Base-by-base conservation (phyloP, 2,329 filamentous ascomycete species). In the Thielaviopsis ethacetica region DNA sequence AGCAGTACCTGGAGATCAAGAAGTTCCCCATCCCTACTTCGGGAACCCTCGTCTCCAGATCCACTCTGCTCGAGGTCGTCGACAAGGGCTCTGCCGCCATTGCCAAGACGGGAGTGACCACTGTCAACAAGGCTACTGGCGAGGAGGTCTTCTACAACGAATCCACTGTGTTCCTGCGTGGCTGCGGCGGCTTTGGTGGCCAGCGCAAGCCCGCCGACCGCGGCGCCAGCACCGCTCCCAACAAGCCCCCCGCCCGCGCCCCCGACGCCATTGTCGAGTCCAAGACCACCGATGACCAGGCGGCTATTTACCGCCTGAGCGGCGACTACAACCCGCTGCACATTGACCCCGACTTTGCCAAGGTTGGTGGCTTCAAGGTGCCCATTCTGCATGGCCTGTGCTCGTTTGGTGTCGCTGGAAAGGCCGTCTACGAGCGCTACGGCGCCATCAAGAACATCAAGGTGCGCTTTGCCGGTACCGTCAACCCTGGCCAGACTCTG, bases 111-210 rank as follows among this genome's bases (percentile, higher is more conserved):
- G 88, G 86, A 63, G 84, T 85, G 65, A 88, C 84, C 38, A 97
- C 93, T 53, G 83, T 89, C 70, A 83, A 95, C 69, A 88, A 88
- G 61, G 84, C 82, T 65, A 93, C 84, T 0, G 88, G 89, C 65
- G 88, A 95, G 70, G 86, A 94, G 61, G 75, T 98, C 63, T 97
- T 97, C 75, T 97, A 97, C 78, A 97, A 96, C 73, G 93, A 98
- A 72, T 82, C 81, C 63, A 91, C 86, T n/a, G 82, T 91, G 64
- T 96, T 98, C 76, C 82, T 98, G 64, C 84, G 91, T 61, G 91
- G 91, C 54, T 86, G 84, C 61, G 93, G 93, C 64, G 90, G 91
- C 59, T 97, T 97, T 67, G 90, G 86, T 59, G 93, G 93, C 9
- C 80, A 83, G 58, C 83, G 82, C 72, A 91, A 91, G 74, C 83